These are phyloP conservation scores for Pichia terricola DNA, from an alignment of 1,139 yeast species.

Conservation along the genomic window DNA sequence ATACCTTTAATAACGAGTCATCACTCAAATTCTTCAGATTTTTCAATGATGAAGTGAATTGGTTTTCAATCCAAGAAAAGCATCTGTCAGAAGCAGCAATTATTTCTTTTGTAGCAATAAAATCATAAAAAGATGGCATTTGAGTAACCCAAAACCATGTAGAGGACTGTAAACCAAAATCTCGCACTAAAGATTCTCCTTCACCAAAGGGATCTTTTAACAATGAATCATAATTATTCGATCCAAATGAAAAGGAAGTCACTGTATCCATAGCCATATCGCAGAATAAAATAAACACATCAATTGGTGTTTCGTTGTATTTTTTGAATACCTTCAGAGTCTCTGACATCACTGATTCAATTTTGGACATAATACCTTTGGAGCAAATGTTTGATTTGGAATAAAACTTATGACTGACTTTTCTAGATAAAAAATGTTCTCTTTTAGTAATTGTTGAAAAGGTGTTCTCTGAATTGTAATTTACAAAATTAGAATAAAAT, in stretches of 20 bases:
- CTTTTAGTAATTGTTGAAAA: conserved; percentile 45
- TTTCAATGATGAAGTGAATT: conserved; percentile 27
- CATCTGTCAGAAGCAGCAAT: conserved; percentile 32
- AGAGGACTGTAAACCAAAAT: conserved; percentile 49
- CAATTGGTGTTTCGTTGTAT: conserved; percentile 27
- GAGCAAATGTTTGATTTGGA: conserved; percentile 34
- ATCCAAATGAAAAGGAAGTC: conserved; percentile 52
- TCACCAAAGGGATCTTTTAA: conserved; percentile 22
- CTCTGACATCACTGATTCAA: conserved; percentile 24
- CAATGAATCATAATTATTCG: conserved; percentile 27
- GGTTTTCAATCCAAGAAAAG: conserved; percentile 41
- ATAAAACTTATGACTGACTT: conserved; percentile 38
- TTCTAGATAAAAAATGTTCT: conserved; percentile 41
- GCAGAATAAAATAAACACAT: conserved; percentile 54
- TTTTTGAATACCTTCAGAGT: conserved; percentile 19
- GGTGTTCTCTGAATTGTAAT: conserved; percentile 49
- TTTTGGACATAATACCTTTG: conserved; percentile 23
- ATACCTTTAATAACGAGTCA: conserved; percentile 21
- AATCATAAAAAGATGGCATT: conserved; percentile 45
- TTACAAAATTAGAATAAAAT: conserved; percentile 55
- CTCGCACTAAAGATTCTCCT: conserved; percentile 35
- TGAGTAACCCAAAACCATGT: conserved; percentile 64
- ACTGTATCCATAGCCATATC: conserved; percentile 69
- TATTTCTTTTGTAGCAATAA: conserved; percentile 37
- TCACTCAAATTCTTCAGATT: conserved; percentile 15